These are phyloP conservation scores for Trametes polyzona DNA, from an alignment of 1,284 basidiomycete genomes.

Conservation along the genomic window DNA sequence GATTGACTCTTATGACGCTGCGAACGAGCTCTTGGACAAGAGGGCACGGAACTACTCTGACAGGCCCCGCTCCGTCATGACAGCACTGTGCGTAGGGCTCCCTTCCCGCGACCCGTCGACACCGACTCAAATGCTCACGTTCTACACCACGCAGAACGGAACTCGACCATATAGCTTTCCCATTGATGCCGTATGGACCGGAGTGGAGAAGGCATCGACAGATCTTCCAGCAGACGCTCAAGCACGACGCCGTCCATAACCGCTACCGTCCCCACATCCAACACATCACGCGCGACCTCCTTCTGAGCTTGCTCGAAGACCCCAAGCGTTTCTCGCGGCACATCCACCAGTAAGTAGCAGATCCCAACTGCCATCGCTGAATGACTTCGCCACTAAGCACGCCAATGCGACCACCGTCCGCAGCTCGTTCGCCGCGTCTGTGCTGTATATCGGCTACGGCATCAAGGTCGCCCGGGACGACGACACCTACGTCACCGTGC, in stretches of 20 bases:
- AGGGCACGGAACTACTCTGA: conserved; percentile 18
- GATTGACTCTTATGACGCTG: conserved; percentile 13
- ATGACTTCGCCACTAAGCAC: no score
- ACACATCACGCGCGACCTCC: neutral
- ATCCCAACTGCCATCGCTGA: no score
- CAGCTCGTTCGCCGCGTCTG: conserved; percentile 14
- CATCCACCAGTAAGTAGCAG: conserved; percentile 13
- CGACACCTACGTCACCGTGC: conserved; percentile 3
- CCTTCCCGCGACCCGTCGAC: no score
- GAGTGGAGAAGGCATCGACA: conserved; percentile 18
- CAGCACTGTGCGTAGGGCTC: conserved; percentile 5
- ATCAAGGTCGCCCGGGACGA: neutral
- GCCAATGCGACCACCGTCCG: no score
- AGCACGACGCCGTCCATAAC: neutral
- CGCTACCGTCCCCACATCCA: neutral
- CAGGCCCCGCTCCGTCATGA: conserved; percentile 7
- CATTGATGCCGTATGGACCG: conserved; percentile 9
- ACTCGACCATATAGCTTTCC: no score
- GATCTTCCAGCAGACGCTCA: conserved; percentile 13
- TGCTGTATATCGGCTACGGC: conserved; percentile 16
- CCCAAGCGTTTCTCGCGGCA: neutral
- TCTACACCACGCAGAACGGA: no score
- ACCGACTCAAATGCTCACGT: no score
- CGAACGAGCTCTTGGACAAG: conserved; percentile 23
- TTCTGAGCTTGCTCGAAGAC: neutral